Percentiles rank a stretch among this genome's conserved stretches.
These are phyloP conservation scores for Rauvolfia tetraphylla DNA, from an alignment of 257 asterid genomes.

Conservation along the genomic window DNA sequence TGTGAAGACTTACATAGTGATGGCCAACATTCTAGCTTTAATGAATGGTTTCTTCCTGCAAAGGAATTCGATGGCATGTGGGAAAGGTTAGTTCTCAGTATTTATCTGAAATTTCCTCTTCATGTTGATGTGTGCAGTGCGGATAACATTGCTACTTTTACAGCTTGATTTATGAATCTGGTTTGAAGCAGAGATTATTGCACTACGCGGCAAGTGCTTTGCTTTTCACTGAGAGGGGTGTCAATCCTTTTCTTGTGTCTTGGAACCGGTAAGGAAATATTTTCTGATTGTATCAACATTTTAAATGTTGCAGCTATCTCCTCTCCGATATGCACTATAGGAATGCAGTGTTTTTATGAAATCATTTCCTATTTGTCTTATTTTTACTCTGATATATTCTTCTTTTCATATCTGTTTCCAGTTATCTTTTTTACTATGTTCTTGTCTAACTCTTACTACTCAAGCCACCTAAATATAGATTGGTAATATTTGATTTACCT, in stretches of 20 bases:
- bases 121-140: conserved; percentile 15
- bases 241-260: conserved; percentile 85
- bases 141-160: conserved; percentile 27
- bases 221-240: conserved; percentile 98
- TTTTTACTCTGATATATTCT: neutral
- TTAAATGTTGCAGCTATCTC: neutral
- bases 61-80: conserved; percentile 98
- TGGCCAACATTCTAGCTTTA: conserved; percentile 86
- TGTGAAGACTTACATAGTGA: conserved; percentile 83
- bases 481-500: neutral
- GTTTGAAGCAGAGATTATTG: conserved; percentile 89
- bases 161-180: conserved; percentile 96
- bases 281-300: conserved; percentile 14
- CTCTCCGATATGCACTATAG: neutral
- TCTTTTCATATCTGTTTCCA: neutral
- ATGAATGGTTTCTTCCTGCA: conserved; percentile 98
- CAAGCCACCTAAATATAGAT: neutral
- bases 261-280: conserved; percentile 78
- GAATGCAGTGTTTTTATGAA: neutral
- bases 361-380: neutral
- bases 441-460: neutral
- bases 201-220: conserved; percentile 95
- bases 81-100: conserved; percentile 69
- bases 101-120: conserved; percentile 6
- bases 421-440: neutral